Conservation (phyloP, 139 green algal species). For the Chlorella ohadii region DNA sequence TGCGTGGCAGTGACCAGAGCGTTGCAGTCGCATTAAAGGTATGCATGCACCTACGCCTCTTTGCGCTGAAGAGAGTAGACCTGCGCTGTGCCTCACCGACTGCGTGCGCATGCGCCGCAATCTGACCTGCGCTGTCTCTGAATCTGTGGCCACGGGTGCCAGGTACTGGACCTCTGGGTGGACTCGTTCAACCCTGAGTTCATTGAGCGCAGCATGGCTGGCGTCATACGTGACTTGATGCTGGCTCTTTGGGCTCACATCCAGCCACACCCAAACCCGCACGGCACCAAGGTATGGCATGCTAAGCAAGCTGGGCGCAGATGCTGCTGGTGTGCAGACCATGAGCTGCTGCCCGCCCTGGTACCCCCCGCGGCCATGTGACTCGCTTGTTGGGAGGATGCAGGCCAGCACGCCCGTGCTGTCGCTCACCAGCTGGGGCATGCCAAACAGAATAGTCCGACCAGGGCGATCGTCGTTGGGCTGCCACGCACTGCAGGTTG, state of each 20-base stretch:
- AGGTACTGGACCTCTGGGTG: conserved; percentile 93
- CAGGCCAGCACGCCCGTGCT: too few relatives aligned
- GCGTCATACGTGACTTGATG: conserved; percentile 83
- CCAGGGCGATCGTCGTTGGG: neutral
- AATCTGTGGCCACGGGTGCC: neutral
- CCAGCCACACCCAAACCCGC: conserved; percentile 71
- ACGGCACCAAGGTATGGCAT: conserved; percentile 64
- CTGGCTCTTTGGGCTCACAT: conserved; percentile 88
- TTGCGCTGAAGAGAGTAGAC: too few relatives aligned
- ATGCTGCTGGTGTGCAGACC: too few relatives aligned
- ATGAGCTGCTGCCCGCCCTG: too few relatives aligned
- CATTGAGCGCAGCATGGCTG: conserved; percentile 89
- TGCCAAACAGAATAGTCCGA: too few relatives aligned
- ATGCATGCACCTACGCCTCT: too few relatives aligned
- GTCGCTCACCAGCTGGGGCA: too few relatives aligned
- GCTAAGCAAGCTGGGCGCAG: neutral
- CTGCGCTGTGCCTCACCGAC: neutral
- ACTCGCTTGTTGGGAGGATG: too few relatives aligned
- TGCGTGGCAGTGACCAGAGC: conserved; percentile 15
- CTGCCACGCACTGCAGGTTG: conserved; percentile 37
- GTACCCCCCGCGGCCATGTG: too few relatives aligned
- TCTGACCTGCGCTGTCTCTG: too few relatives aligned
- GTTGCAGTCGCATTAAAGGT: conserved; percentile 26
- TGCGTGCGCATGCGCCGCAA: neutral
- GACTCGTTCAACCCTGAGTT: conserved; percentile 96